Percentiles rank a stretch among this genome's conserved stretches.
These are phyloP conservation scores for Tephrocybe sp. DNA, from an alignment of 768 basidiomycete genomes.

Conservation along the genomic window DNA sequence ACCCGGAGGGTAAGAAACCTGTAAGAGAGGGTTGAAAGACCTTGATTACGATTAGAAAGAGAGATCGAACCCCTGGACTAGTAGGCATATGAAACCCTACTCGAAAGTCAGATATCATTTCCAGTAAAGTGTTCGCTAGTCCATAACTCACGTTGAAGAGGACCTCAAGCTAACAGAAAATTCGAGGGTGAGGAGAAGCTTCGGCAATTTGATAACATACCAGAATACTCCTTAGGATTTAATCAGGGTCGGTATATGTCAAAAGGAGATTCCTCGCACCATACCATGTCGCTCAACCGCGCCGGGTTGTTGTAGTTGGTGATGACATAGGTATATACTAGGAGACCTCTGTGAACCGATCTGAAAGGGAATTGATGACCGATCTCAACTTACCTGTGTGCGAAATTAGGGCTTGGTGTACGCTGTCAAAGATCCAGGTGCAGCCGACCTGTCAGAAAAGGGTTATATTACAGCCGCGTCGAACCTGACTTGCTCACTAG, in stretches of 20 bases:
- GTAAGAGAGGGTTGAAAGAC: constrained; percentile 1
- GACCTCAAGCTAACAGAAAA: constrained; percentile 47
- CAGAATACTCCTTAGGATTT: constrained; percentile 46
- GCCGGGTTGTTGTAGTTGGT: constrained; percentile 48
- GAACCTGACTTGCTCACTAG: constrained; percentile 33
- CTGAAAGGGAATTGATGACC: not conserved
- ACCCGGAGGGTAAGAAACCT: constrained; percentile 46
- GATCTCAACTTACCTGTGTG: constrained; percentile 43
- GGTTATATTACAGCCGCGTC: not conserved
- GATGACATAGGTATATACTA: constrained; percentile 56
- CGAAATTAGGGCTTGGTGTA: constrained; percentile 54
- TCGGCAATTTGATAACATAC: constrained; percentile 26
- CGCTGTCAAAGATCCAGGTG: constrained; percentile 50
- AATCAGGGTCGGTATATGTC: not conserved
- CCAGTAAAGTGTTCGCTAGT: not conserved
- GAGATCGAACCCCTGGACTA: constrained; percentile 48
- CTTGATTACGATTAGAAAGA: not conserved
- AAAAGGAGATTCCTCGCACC: constrained; percentile 32
- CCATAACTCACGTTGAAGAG: constrained; percentile 53
- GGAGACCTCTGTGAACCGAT: not conserved
- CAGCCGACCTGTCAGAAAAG: constrained; percentile 37
- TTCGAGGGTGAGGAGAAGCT: not conserved
- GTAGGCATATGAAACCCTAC: constrained; percentile 53
- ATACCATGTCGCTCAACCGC: constrained; percentile 41
- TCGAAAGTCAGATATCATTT: not conserved